A percentile compares a stretch with the other conserved stretches of the same genome.
Conservation (phyloP, 441 rosid genomes). For the Theobroma grandiflorum region DNA sequence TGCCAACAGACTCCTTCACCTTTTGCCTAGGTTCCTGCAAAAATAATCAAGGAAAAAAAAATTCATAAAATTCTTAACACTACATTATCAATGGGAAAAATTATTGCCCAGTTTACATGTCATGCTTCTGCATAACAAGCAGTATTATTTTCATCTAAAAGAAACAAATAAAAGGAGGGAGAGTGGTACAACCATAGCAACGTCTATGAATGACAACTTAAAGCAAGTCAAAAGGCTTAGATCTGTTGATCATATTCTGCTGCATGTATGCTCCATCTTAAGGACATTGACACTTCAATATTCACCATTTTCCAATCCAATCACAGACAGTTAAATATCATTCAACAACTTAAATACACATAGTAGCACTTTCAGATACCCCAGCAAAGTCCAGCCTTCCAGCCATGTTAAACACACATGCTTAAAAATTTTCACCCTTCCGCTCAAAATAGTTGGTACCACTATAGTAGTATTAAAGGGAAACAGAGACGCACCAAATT, state of each 20-base stretch:
- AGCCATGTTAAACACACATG: constrained; percentile 15
- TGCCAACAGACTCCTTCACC: constrained; percentile 50
- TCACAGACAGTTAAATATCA: constrained; percentile 12
- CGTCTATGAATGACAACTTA: neutral
- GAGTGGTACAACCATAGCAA: neutral
- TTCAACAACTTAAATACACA: neutral
- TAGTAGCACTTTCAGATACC: neutral
- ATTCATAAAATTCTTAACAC: neutral
- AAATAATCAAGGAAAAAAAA: neutral
- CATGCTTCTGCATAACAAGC: constrained; percentile 1
- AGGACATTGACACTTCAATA: neutral
- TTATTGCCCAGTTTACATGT: neutral
- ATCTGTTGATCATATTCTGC: neutral
- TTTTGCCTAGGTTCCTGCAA: constrained; percentile 59
- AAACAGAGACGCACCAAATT: neutral
- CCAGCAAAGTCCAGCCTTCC: neutral
- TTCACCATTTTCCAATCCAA: constrained; percentile 4
- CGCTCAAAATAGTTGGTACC: neutral
- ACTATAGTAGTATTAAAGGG: neutral
- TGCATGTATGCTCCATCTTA: neutral
- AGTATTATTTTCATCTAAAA: constrained; percentile 7
- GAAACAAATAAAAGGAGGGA: neutral
- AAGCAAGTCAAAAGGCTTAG: neutral
- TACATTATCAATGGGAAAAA: neutral
- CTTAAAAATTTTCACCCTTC: constrained; percentile 10